These are phyloP conservation scores for Xylaria castorea DNA, from an alignment of 495 filamentous ascomycete genomes.

Conservation along the genomic window DNA sequence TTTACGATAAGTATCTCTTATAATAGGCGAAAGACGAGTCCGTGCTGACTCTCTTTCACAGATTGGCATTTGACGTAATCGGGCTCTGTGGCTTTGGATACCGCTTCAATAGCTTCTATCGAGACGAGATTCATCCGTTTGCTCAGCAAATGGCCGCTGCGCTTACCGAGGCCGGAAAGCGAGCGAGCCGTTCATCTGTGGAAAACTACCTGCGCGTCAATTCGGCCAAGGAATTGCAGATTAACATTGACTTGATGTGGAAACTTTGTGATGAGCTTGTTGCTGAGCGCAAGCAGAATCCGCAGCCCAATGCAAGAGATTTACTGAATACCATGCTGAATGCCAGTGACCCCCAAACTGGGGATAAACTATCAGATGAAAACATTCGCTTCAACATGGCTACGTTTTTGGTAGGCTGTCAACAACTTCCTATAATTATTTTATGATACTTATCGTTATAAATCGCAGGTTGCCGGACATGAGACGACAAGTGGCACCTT, in stretches of 20 bases:
- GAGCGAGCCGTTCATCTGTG: slow-evolving; percentile 52
- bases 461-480: slow-evolving; percentile 54
- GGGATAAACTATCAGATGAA: slow-evolving; percentile 60
- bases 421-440: slow-evolving; percentile 20
- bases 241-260: slow-evolving; percentile 60
- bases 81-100: slow-evolving; percentile 68
- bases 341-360: slow-evolving; percentile 64
- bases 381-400: slow-evolving; percentile 68
- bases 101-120: slow-evolving; percentile 70
- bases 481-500: slow-evolving; percentile 64
- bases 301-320: slow-evolving; percentile 62
- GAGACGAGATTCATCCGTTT: slow-evolving; percentile 64
- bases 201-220: slow-evolving; percentile 53
- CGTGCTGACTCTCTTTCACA: slow-evolving; percentile 43
- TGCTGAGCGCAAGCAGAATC: slow-evolving; percentile 57
- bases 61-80: slow-evolving; percentile 65
- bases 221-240: slow-evolving; percentile 57
- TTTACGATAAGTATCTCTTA: slow-evolving; percentile 62
- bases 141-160: slow-evolving; percentile 60
- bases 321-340: slow-evolving; percentile 68
- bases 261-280: slow-evolving; percentile 61
- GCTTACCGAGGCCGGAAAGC: slow-evolving; percentile 55
- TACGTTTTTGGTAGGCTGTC: slow-evolving; percentile 61
- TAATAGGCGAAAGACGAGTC: slow-evolving; percentile 39
- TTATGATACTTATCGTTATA: not conserved